Evolutionary conservation across 2,329 filamentous ascomycete genomes (phyloP).

Genomic region (Phaeosphaeriaceae sp.): DNA sequence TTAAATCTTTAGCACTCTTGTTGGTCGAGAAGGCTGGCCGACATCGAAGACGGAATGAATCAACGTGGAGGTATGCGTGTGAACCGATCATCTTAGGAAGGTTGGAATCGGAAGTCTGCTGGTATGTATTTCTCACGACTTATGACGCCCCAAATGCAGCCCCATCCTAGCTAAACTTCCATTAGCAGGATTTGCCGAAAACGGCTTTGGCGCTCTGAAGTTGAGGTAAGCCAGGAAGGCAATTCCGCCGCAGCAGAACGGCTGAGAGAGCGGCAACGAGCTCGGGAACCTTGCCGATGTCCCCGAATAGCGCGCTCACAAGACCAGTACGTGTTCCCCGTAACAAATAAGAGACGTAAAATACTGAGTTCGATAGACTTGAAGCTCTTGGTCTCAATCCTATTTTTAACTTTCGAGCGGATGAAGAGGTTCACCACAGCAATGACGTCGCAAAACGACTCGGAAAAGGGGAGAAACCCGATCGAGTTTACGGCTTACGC

Average conservation of each 20-base stretch:
- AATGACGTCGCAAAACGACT: neutral
- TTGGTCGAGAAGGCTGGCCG: no score
- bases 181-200: slow-evolving; percentile 18
- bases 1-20: no score
- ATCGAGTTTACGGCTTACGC: slow-evolving; percentile 19
- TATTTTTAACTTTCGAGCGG: neutral
- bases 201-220: slow-evolving; percentile 18
- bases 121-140: slow-evolving; percentile 10
- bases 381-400: neutral
- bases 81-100: slow-evolving; percentile 20
- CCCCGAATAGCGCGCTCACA: neutral
- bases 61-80: slow-evolving; percentile 15
- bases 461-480: slow-evolving; percentile 17
- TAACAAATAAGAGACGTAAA: no score
- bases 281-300: slow-evolving; percentile 16
- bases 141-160: neutral
- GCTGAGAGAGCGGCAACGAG: slow-evolving; percentile 15
- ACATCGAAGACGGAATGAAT: no score
- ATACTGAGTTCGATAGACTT: no score
- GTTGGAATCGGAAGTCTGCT: slow-evolving; percentile 25
- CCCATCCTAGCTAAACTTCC: slow-evolving; percentile 1
- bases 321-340: neutral
- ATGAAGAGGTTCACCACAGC: neutral
- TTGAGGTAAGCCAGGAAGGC: slow-evolving; percentile 9
- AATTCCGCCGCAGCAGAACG: slow-evolving; percentile 13